Percentiles rank a stretch among this genome's conserved stretches.
Evolutionary conservation across 768 basidiomycete species (phyloP).

Genomic region (Rhodotorula taiwanensis): DNA sequence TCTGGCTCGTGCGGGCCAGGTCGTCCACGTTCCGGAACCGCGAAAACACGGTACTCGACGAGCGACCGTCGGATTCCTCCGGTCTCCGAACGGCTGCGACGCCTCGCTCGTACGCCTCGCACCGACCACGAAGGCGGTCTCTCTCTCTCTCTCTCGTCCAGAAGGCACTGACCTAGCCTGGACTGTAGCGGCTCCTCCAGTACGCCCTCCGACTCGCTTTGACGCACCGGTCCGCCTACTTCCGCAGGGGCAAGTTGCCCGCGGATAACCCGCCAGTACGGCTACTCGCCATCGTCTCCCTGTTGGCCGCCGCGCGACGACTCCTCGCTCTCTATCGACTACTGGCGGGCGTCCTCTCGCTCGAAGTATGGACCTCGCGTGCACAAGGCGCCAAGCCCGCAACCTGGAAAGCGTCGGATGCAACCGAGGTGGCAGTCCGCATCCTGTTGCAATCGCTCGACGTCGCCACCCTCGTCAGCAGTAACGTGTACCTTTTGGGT

Average conservation of each 20-base stretch:
- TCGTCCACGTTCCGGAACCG: not conserved
- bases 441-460: not conserved
- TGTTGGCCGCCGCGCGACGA: slow-evolving; percentile 1
- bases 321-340: not conserved
- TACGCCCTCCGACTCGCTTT: slow-evolving; percentile 8
- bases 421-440: not conserved
- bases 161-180: too few species aligned
- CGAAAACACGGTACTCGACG: not conserved
- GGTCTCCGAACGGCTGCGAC: not conserved
- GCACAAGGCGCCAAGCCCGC: not conserved
- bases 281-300: slow-evolving; percentile 12
- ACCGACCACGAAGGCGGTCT: too few species aligned
- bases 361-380: too few species aligned
- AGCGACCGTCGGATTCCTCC: not conserved
- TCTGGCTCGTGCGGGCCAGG: not conserved
- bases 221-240: not conserved
- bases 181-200: slow-evolving; percentile 18
- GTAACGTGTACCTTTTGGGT: slow-evolving; percentile 14
- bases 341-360: not conserved
- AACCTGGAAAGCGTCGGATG: too few species aligned
- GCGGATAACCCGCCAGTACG: not conserved
- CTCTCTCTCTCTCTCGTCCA: too few species aligned
- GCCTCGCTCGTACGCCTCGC: slow-evolving; percentile 2
- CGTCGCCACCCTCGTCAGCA: not conserved
- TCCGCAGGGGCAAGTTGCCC: not conserved